Evolutionary conservation across 2,329 filamentous ascomycete genomes (phyloP).

Genomic region (Didymella keratinophila): DNA sequence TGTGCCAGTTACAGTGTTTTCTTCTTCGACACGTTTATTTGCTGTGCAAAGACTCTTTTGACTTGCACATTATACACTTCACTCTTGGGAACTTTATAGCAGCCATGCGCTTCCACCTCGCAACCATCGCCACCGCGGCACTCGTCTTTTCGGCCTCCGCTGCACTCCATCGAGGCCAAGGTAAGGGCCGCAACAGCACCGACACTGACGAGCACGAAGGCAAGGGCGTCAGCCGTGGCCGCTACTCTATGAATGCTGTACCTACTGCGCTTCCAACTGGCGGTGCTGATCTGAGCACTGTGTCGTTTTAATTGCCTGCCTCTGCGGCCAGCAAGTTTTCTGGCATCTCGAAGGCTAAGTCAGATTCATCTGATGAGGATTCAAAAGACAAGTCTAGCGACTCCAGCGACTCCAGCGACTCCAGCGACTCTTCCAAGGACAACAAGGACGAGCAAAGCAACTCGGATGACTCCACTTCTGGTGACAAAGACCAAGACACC

Average conservation of each 20-base stretch:
- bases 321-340: slow-evolving; percentile 3
- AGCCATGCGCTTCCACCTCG: slow-evolving; percentile 35
- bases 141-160: slow-evolving; percentile 31
- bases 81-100: neutral
- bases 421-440: neutral
- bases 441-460: too few relatives aligned
- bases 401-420: neutral
- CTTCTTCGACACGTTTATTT: slow-evolving; percentile 28
- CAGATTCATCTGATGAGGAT: slow-evolving; percentile 3
- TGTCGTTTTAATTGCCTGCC: slow-evolving; percentile 24
- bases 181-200: slow-evolving; percentile 11
- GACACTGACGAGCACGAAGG: slow-evolving; percentile 2
- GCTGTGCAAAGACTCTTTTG: slow-evolving; percentile 28
- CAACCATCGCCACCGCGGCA: slow-evolving; percentile 30
- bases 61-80: neutral
- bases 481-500: too few relatives aligned
- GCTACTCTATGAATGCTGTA: slow-evolving; percentile 9
- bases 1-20: slow-evolving; percentile 32
- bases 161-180: slow-evolving; percentile 21
- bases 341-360: neutral
- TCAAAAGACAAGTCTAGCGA: neutral
- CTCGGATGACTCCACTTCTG: too few relatives aligned
- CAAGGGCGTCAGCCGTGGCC: slow-evolving; percentile 2
- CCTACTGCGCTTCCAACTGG: slow-evolving; percentile 13
- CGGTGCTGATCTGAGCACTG: slow-evolving; percentile 13